Evolutionary conservation across 495 filamentous ascomycete genomes (phyloP), one percentile per base, ranked within the genome.

Genomic region (Massariosphaeria phaeospora): DNA sequence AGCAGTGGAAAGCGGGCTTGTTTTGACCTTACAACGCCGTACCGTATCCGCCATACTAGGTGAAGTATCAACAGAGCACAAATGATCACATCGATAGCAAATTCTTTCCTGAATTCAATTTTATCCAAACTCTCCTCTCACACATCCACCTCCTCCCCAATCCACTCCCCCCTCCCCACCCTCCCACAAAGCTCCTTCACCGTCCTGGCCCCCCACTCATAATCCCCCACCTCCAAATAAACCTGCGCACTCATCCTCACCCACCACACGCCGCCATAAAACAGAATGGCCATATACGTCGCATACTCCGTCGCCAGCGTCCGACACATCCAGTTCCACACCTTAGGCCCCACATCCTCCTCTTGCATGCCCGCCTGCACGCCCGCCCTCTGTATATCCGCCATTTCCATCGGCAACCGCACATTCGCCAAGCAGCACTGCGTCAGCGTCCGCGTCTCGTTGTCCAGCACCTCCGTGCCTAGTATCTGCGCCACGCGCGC

Each of bases 191-290:
- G 51, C 31, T 76, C 73, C 65, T 78, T 78, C 62, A 94, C 63
- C 27, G 77, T 67, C 36, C 71, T 55, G 0, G 72, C 89, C 17
- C 76, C 76, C 80, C 82, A 87, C 66, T 84, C 81, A 62, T 94
- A 94, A 72, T 96, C 89, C 1, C 73, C 74, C 47, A 80, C 63
- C 30, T 89, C 88, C 31, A 95, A 65, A 69, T 88, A 97, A 0
- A 88, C 73, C 76, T 95, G 88, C 11, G 76, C 88, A 66, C 84
- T 88, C 31, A 95, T 59, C 25, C 91, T 72, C 3, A 75, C 75
- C 87, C 85, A 96, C 63, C 79, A 74, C 24, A 69, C 69, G 1
- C 76, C 77, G 2, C 68, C 72, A 65, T 89, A 84, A 8, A 70
- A 69, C 44, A 78, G 80, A 7, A 87, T 61, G 0, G 83, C 74